Evolutionary conservation across 257 asterid species (phyloP).

Genomic region (Penstemon newberryi): DNA sequence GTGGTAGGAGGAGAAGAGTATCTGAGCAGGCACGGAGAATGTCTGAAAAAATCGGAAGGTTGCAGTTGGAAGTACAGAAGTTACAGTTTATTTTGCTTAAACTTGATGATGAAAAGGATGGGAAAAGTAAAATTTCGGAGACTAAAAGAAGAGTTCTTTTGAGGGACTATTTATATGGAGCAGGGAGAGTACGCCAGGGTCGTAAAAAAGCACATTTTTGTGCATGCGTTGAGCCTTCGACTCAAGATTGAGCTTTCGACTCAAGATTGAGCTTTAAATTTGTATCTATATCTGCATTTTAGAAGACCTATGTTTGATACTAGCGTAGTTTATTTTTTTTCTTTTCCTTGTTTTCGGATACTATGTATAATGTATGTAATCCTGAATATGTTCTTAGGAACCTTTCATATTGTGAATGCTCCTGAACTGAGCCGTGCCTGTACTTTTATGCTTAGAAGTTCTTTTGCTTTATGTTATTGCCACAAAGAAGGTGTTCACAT

Average conservation of each 20-base stretch:
- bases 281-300: neutral
- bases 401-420: conserved; percentile 30
- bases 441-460: conserved; percentile 24
- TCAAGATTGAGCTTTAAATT: conserved; percentile 38
- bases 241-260: conserved; percentile 28
- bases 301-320: conserved; percentile 14
- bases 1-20: conserved; percentile 54
- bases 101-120: conserved; percentile 42
- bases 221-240: conserved; percentile 47
- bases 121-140: conserved; percentile 33
- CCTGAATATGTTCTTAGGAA: conserved; percentile 6
- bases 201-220: conserved; percentile 45
- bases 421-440: neutral
- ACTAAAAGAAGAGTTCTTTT: conserved; percentile 44
- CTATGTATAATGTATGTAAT: conserved; percentile 14
- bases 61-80: conserved; percentile 61
- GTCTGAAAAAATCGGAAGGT: conserved; percentile 52
- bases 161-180: conserved; percentile 53
- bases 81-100: conserved; percentile 51
- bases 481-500: neutral
- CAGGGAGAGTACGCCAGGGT: conserved; percentile 29
- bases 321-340: conserved; percentile 10
- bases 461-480: conserved; percentile 13
- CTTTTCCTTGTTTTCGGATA: conserved; percentile 1
- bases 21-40: conserved; percentile 51